Percentiles rank a stretch among this genome's conserved stretches.
These are phyloP conservation scores for Tubosaeta brunneosetosa DNA, from an alignment of 768 basidiomycete species.

Conservation along the genomic window DNA sequence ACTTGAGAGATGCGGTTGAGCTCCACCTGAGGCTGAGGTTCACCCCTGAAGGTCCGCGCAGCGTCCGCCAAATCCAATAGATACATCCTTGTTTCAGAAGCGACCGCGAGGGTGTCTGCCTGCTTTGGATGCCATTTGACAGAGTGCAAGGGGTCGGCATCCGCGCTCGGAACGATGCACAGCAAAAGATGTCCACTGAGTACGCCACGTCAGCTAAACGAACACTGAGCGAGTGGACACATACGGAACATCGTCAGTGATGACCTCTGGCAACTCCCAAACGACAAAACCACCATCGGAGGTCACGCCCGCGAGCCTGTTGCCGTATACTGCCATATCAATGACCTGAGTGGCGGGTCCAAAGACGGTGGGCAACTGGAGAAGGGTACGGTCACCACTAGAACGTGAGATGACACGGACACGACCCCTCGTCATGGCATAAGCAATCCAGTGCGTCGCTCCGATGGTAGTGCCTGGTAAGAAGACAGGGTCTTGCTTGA, in stretches of 20 bases:
- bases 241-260: slow-evolving; percentile 84
- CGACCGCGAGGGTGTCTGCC: slow-evolving; percentile 75
- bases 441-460: slow-evolving; percentile 89
- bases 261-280: slow-evolving; percentile 79
- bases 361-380: slow-evolving; percentile 69
- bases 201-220: slow-evolving; percentile 7
- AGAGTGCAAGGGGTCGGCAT: slow-evolving; percentile 61
- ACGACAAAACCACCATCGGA: slow-evolving; percentile 87
- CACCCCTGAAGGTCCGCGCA: slow-evolving; percentile 54
- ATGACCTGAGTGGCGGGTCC: slow-evolving; percentile 58
- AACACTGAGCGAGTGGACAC: slow-evolving; percentile 26
- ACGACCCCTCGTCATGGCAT: slow-evolving; percentile 89
- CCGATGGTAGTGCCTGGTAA: slow-evolving; percentile 85
- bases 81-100: slow-evolving; percentile 71
- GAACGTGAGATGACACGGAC: slow-evolving; percentile 86
- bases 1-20: slow-evolving; percentile 64
- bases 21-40: slow-evolving; percentile 64
- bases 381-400: slow-evolving; percentile 79
- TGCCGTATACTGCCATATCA: slow-evolving; percentile 83
- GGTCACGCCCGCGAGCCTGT: slow-evolving; percentile 80
- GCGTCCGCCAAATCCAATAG: slow-evolving; percentile 68
- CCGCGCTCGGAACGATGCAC: slow-evolving; percentile 59
- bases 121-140: slow-evolving; percentile 91
- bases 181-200: slow-evolving; percentile 61
- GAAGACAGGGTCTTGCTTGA: slow-evolving; percentile 81